Conservation (phyloP, 257 asterid species). For the Catharanthus roseus region DNA sequence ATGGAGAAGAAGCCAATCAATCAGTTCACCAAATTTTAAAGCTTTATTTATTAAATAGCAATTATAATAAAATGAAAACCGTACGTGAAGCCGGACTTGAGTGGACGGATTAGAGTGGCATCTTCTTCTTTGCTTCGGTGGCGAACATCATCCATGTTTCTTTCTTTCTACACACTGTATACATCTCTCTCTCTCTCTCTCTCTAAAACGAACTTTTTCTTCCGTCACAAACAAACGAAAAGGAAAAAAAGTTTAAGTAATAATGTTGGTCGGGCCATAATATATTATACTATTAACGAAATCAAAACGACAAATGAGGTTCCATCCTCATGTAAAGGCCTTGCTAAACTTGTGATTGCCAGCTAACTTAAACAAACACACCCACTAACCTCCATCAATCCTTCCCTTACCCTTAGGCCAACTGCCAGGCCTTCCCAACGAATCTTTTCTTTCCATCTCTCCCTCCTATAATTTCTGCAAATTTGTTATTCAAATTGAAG, state of each 20-base stretch:
- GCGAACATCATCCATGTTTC: conserved; percentile 7
- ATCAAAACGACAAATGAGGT: conserved; percentile 15
- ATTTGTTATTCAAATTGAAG: too few relatives aligned
- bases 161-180: neutral
- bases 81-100: neutral
- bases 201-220: neutral
- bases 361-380: conserved; percentile 36
- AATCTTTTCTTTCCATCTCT: conserved; percentile 18
- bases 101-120: conserved; percentile 17
- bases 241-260: too few relatives aligned
- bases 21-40: too few relatives aligned
- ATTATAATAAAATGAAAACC: neutral
- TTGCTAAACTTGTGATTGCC: conserved; percentile 43
- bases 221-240: neutral
- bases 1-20: too few relatives aligned
- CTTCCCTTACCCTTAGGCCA: neutral
- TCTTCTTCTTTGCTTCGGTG: conserved; percentile 13
- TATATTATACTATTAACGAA: conserved; percentile 16
- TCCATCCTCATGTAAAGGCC: conserved; percentile 11
- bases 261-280: neutral
- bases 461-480: too few relatives aligned
- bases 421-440: conserved; percentile 8
- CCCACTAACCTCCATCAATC: conserved; percentile 28
- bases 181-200: too few relatives aligned
- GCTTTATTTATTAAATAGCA: too few relatives aligned